Evolutionary conservation across 202 grass and related monocot species (phyloP).

Genomic region (Schoenoplectus tabernaemontani): DNA sequence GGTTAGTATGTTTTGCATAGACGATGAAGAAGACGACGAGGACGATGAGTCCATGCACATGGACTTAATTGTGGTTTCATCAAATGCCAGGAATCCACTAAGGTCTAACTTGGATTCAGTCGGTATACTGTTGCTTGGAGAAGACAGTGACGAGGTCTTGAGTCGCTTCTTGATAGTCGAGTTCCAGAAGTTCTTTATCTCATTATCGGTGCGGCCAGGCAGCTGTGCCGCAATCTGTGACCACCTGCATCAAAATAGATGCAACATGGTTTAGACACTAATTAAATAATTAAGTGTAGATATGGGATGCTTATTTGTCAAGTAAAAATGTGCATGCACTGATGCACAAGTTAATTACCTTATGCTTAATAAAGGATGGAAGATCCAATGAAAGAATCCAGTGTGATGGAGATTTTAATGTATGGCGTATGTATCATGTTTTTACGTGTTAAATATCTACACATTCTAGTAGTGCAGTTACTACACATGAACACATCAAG

Average conservation of each 20-base stretch:
- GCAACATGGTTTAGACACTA: no score
- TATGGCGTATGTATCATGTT: not conserved
- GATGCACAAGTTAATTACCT: not conserved
- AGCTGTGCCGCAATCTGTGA: constrained; percentile 86
- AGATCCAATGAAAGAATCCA: not conserved
- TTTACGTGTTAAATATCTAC: not conserved
- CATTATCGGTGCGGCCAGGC: constrained; percentile 84
- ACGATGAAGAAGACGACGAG: constrained; percentile 40
- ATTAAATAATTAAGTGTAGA: not conserved
- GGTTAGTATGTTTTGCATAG: constrained; percentile 20
- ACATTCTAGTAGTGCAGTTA: not conserved
- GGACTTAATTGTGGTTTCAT: constrained; percentile 27
- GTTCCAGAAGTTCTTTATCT: constrained; percentile 99
- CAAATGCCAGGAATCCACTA: constrained; percentile 19
- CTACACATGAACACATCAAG: not conserved
- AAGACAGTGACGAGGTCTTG: constrained; percentile 32
- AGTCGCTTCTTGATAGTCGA: constrained; percentile 93
- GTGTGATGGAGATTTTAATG: not conserved
- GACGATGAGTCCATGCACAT: constrained; percentile 52
- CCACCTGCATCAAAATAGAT: constrained; percentile 81
- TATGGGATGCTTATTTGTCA: not conserved
- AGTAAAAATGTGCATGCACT: not conserved
- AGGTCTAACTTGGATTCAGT: constrained; percentile 28
- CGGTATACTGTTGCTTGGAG: constrained; percentile 23
- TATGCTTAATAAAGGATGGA: not conserved